phyloP scores from a whole-genome alignment of 2,329 filamentous ascomycete species.

The Aspergillus versicolor region DNA sequence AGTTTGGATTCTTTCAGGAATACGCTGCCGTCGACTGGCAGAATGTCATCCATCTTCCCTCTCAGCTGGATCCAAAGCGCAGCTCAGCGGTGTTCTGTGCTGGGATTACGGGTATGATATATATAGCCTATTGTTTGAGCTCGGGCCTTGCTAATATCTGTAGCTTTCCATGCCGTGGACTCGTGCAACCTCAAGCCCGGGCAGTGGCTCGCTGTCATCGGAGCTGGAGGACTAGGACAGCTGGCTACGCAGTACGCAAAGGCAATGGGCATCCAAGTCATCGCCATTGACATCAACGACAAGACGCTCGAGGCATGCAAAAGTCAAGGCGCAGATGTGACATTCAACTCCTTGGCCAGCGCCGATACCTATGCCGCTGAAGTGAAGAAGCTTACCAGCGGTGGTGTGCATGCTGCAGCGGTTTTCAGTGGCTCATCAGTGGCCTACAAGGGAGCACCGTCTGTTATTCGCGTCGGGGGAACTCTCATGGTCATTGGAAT shows the following conservation, averaged over 20 bases:
- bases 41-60: slow-evolving; percentile 3
- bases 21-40: background rate
- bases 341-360: background rate
- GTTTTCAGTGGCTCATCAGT: slow-evolving; percentile 4
- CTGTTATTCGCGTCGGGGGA: background rate
- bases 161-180: slow-evolving; percentile 9
- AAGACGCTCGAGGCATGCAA: background rate
- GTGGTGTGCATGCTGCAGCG: slow-evolving; percentile 5
- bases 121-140: no score
- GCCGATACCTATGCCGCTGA: background rate
- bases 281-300: slow-evolving; percentile 19
- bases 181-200: slow-evolving; percentile 22
- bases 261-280: slow-evolving; percentile 21
- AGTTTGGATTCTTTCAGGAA: background rate
- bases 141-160: background rate
- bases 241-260: slow-evolving; percentile 34
- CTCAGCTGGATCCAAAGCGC: background rate
- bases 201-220: slow-evolving; percentile 29
- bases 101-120: slow-evolving; percentile 6
- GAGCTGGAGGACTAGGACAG: slow-evolving; percentile 30
- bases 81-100: slow-evolving; percentile 7
- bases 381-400: background rate
- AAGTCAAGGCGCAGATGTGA: slow-evolving; percentile 4
- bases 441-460: slow-evolving; percentile 1
- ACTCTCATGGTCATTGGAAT: slow-evolving; percentile 1